Base-by-base conservation (phyloP, 1,284 basidiomycete genomes). In the Trametes hirsuta region DNA sequence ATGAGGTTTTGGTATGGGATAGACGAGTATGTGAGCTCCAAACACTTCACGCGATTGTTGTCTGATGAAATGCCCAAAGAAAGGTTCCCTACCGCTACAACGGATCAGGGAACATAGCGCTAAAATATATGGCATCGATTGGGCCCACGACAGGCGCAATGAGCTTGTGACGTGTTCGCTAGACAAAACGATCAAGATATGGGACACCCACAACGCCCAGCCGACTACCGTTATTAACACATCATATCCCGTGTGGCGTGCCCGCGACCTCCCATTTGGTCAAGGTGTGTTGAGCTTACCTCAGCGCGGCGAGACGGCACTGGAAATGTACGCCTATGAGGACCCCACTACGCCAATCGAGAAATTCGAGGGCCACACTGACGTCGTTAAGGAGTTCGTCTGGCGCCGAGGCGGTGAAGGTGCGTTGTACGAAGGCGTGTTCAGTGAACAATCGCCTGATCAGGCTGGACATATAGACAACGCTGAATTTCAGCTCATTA, bases 321-420 rank as follows among this genome's bases (percentile, higher is more conserved):
- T 98, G 22, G 92, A 95, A 72, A 92, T 99, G 90, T 98, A 88
- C 79, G 79, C 79, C 0, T 76, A 83, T 53, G 78, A 77, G 14
- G 73, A 82, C 47, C 74, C 77, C 2, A 76, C 77, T 42, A 72
- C 71, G 8, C 87, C 90, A 0, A 85, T 95, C 8, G 86, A 91
- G 59, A 79, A 82, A 3, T 98, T 97, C 66, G 91, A 92, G 64
- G 96, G 95, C 0, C 95, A 97, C 72, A 84, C 86, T 0, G 95
- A 97, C 69, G 93, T 95, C 4, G 97, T 98, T 39, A 98, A 98
- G 69, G 97, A 99, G 76, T 99, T 97, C 70, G 95, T 99, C 1
- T 98, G 97, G 95, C 81, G 97, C 59, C 86, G 84, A 65, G 84
- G 85, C 14, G 81, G 78, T 21, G 69, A 76, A 65, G 84, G 86